These are phyloP conservation scores for Globisporangium polare DNA, from an alignment of 352 stramenopile species.

Conservation along the genomic window DNA sequence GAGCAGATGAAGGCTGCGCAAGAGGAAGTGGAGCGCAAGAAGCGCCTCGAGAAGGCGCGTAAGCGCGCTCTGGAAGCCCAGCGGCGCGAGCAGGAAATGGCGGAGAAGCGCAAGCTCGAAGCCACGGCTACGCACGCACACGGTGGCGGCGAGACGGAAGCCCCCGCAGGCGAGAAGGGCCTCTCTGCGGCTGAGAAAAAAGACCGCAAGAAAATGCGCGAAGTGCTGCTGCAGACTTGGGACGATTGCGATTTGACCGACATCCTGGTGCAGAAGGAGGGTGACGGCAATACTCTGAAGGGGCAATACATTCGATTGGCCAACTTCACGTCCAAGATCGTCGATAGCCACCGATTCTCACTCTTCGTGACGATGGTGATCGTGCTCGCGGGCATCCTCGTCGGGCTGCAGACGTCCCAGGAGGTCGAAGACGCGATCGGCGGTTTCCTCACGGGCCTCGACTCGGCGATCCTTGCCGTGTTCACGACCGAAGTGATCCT, in stretches of 20 bases:
- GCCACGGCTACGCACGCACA: constrained; percentile 6
- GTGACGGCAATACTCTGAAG: constrained; percentile 41
- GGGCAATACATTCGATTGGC: constrained; percentile 49
- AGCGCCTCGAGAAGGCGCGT: constrained; percentile 49
- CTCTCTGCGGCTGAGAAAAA: constrained; percentile 48
- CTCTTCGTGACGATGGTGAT: constrained; percentile 81
- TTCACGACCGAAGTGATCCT: constrained; percentile 77
- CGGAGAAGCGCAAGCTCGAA: constrained; percentile 28
- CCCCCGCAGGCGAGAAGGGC: constrained; percentile 29
- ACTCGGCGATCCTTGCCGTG: constrained; percentile 64
- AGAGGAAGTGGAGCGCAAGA: constrained; percentile 61
- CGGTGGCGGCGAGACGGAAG: background rate
- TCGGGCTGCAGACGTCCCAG: constrained; percentile 73
- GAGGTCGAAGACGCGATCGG: constrained; percentile 49
- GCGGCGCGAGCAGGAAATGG: constrained; percentile 33
- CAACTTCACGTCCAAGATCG: constrained; percentile 37
- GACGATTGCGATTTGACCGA: constrained; percentile 69
- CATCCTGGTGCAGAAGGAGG: constrained; percentile 47
- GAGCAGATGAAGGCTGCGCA: constrained; percentile 79
- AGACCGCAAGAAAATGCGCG: constrained; percentile 70
- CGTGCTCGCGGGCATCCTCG: constrained; percentile 64
- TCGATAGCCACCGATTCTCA: constrained; percentile 53
- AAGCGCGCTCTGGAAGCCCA: constrained; percentile 54
- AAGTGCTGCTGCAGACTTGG: constrained; percentile 72
- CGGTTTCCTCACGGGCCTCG: constrained; percentile 37